Evolutionary conservation across 176 grass and related monocot species (phyloP), one percentile per base, ranked within the genome.

Genomic region (Carex scoparia): DNA sequence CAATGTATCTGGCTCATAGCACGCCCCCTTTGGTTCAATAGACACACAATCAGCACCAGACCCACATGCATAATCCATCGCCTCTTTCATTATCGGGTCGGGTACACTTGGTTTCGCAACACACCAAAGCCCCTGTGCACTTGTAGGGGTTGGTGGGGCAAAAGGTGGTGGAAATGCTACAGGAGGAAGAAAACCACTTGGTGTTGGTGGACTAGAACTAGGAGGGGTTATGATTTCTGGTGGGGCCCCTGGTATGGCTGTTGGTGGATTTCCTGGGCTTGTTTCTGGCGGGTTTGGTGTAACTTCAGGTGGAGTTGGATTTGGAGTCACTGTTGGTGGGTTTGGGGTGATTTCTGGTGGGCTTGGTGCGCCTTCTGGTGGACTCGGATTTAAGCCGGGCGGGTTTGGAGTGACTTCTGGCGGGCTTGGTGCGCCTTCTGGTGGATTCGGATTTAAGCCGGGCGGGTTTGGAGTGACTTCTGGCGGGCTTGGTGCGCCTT

Each of bases 61-160:
- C 10, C 85, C 90, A 58, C 96, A 95, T 4, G 93, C 93, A 85
- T 99, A 95, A 85, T 99, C 87, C 93, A 99, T 99, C 16, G 93
- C 91, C 81, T 92, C 88, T 81, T 95, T 87, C 67, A 99, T 86
- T 84, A 96, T 91, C 10, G 75, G 8, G 16, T 82, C 69, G 2
- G 97, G 90, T 80, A 99, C 97, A 19, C 91, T 92, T 32, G 90
- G 90, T 89, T 99, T 99, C 64, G 87, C 90, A 78, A 96, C 97
- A 69, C 97, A 99, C 96, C 93, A 95, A 65, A 84, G 75, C 0
- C 27, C 81, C 0, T 9, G 32, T 76, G 10, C 23, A 4, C 30
- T 59, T 14, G 64, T 63, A 5, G 91, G 85, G 13, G 81, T 13
- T 1, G 90, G 81, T 28, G 85, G 88, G 8, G 81, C 79, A 44